Conservation (phyloP, 352 stramenopile species). For the Phytophthora cactorum region DNA sequence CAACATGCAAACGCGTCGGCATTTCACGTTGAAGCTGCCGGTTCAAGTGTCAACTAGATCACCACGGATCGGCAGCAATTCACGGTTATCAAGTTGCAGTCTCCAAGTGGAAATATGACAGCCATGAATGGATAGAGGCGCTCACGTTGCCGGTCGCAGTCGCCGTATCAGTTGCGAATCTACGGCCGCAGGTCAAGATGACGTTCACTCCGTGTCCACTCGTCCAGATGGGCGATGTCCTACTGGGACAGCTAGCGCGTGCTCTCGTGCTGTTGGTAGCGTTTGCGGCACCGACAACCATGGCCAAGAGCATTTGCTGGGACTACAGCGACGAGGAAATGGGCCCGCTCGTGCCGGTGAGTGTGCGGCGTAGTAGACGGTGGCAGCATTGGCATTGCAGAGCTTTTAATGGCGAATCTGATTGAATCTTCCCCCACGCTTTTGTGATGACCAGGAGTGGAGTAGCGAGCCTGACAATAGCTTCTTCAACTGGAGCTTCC, state of each 20-base stretch:
- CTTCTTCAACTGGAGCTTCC: conserved; percentile 20
- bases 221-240: background rate
- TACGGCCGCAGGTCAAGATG: background rate
- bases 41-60: background rate
- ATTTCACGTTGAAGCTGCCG: conserved; percentile 15
- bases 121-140: background rate
- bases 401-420: background rate
- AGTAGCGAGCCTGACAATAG: conserved; percentile 22
- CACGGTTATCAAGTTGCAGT: too few species aligned
- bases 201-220: background rate
- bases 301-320: conserved; percentile 24
- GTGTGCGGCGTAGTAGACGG: background rate
- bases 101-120: conserved; percentile 1
- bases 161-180: background rate
- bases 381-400: background rate
- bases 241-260: conserved; percentile 15
- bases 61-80: too few species aligned
- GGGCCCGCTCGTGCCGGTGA: conserved; percentile 3
- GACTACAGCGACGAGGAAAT: conserved; percentile 26
- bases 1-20: conserved; percentile 12
- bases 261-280: conserved; percentile 8
- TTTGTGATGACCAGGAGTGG: conserved; percentile 17
- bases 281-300: conserved; percentile 1
- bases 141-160: background rate
- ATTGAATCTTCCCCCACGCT: background rate